Conservation (phyloP, 2,329 filamentous ascomycete genomes). For the Cadophora sp. region DNA sequence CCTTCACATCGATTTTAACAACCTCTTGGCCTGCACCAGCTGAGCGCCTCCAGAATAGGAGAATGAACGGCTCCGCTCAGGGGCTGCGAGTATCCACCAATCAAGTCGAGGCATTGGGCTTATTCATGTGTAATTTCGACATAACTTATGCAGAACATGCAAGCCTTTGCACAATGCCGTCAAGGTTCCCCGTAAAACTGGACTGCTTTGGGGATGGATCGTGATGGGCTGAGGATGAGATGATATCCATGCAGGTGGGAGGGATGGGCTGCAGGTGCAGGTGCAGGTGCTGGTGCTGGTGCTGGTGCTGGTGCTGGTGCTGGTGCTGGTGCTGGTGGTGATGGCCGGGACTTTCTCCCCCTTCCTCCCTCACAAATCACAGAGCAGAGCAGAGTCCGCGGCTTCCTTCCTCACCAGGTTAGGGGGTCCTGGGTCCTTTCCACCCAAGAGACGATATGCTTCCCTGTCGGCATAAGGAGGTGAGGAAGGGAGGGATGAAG, state of each 20-base stretch:
- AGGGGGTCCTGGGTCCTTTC: not conserved
- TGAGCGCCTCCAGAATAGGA: conserved; percentile 13
- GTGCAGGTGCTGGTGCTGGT: too few species aligned
- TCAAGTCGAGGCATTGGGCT: not conserved
- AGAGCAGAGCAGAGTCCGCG: not conserved
- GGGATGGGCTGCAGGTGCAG: not conserved
- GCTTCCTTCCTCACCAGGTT: not conserved
- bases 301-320: too few species aligned
- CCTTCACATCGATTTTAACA: not conserved
- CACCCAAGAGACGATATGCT: not conserved
- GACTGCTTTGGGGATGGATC: not conserved
- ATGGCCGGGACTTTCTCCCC: not conserved
- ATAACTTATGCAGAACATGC: conserved; percentile 28
- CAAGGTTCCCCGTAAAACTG: conserved; percentile 29
- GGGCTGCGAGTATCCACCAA: conserved; percentile 19
- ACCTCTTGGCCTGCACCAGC: not conserved
- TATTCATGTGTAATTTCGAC: conserved; percentile 22
- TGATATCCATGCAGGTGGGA: not conserved
- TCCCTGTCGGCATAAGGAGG: conserved; percentile 2
- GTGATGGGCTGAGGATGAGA: too few species aligned
- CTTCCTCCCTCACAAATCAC: not conserved
- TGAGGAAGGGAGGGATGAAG: not conserved
- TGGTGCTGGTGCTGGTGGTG: too few species aligned
- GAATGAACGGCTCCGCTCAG: conserved; percentile 13
- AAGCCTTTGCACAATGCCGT: conserved; percentile 13